Evolutionary conservation across 148 eudicot genomes (phyloP).

Genomic region (Dianthus caryophyllus): DNA sequence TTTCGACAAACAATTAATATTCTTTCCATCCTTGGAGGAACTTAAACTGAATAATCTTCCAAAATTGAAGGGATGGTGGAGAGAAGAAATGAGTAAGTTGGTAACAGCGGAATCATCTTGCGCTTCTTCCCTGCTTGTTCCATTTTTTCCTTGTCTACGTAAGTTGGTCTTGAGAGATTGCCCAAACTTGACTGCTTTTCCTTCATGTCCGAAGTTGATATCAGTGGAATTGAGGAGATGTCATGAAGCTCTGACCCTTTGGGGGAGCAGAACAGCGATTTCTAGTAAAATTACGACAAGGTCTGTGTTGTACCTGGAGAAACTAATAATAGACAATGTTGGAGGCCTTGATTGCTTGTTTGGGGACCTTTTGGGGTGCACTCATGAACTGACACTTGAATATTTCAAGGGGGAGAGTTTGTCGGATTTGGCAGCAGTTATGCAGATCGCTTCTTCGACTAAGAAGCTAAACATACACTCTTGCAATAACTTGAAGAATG

Average conservation of each 20-base stretch:
- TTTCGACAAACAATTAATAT: background rate
- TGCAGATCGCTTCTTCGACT: background rate
- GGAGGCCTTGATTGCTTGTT: background rate
- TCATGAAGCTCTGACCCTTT: background rate
- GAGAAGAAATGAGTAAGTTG: background rate
- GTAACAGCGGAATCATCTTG: background rate
- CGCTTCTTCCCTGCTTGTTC: conserved; percentile 2
- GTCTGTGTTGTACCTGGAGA: background rate
- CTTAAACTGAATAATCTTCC: background rate
- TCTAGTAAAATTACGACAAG: background rate
- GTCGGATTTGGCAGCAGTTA: background rate
- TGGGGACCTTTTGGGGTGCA: background rate
- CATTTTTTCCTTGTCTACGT: conserved; percentile 4
- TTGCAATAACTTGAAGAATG: background rate
- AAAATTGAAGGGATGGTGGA: conserved; percentile 22
- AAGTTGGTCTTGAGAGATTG: background rate
- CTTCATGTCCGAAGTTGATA: conserved; percentile 8
- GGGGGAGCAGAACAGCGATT: background rate
- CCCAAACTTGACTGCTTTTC: background rate
- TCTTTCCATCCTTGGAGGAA: conserved; percentile 21
- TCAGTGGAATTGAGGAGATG: background rate
- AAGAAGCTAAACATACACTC: background rate
- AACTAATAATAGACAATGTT: background rate
- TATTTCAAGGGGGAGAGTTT: conserved; percentile 6
- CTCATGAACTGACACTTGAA: background rate